phyloP scores from a whole-genome alignment of 257 asterid species.

The Solanum lignicaule region DNA sequence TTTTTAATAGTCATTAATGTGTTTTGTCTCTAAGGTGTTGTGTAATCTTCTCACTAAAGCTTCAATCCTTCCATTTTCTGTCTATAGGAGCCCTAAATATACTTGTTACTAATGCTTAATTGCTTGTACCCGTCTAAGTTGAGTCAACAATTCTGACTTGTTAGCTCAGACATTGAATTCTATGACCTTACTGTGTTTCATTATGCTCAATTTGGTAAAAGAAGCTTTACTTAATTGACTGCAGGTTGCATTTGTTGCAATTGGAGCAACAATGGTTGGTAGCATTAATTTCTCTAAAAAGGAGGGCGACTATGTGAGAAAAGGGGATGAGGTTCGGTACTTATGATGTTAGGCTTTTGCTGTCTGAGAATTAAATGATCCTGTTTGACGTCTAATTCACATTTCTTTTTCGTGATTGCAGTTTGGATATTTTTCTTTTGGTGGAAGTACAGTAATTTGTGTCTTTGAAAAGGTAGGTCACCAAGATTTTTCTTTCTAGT shows the following conservation, averaged over 20 bases:
- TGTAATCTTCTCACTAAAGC: not conserved
- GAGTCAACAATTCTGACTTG: not conserved
- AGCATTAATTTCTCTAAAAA: constrained; percentile 71
- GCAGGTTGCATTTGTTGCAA: constrained; percentile 97
- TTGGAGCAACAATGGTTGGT: constrained; percentile 99
- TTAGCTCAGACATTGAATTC: not conserved
- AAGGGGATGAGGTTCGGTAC: constrained; percentile 82
- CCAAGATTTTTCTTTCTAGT: not conserved
- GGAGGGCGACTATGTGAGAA: constrained; percentile 55
- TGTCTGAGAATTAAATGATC: not conserved
- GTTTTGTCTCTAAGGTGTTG: not conserved
- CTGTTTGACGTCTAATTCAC: constrained; percentile 1
- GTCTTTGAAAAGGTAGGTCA: constrained; percentile 81
- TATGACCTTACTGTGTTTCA: not conserved
- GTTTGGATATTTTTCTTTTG: constrained; percentile 97
- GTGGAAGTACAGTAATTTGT: constrained; percentile 96
- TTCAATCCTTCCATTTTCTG: not conserved
- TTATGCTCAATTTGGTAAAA: not conserved
- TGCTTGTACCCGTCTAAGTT: not conserved
- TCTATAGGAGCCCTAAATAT: not conserved
- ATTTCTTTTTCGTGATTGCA: constrained; percentile 19
- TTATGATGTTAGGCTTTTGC: not conserved
- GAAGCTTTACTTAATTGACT: not conserved
- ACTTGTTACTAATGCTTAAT: not conserved
- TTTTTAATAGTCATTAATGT: not conserved